Conservation (phyloP, 2,329 filamentous ascomycete genomes). For the Pezizomycotina sp. region DNA sequence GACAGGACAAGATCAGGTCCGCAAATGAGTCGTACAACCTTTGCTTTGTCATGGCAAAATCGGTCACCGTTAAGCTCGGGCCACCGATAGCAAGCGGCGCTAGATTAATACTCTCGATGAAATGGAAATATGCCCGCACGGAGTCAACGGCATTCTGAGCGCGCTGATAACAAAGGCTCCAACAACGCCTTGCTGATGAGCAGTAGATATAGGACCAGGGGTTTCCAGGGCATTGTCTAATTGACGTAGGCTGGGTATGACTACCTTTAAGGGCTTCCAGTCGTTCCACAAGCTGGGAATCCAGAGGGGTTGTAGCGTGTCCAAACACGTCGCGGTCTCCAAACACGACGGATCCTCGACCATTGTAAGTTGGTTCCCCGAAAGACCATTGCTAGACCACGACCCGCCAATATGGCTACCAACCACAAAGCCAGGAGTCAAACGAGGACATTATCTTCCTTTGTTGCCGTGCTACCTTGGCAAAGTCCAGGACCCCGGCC, state of each 20-base stretch:
- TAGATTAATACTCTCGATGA: slow-evolving; percentile 83
- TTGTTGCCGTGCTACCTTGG: slow-evolving; percentile 86
- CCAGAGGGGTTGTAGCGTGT: slow-evolving; percentile 59
- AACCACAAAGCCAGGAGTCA: slow-evolving; percentile 83
- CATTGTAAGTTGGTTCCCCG: slow-evolving; percentile 49
- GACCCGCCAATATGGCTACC: slow-evolving; percentile 70
- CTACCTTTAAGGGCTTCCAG: slow-evolving; percentile 73
- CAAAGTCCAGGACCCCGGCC: slow-evolving; percentile 85
- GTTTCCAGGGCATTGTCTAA: slow-evolving; percentile 68
- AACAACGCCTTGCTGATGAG: slow-evolving; percentile 59
- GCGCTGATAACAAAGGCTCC: slow-evolving; percentile 63
- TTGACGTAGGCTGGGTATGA: slow-evolving; percentile 71
- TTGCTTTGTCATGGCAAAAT: slow-evolving; percentile 84
- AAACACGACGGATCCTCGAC: slow-evolving; percentile 70
- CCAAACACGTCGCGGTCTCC: slow-evolving; percentile 59
- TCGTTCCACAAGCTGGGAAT: slow-evolving; percentile 60
- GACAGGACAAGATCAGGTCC: slow-evolving; percentile 72
- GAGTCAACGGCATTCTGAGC: slow-evolving; percentile 69
- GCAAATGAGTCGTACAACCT: slow-evolving; percentile 84
- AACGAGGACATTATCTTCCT: slow-evolving; percentile 86
- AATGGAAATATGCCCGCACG: slow-evolving; percentile 76
- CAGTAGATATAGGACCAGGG: slow-evolving; percentile 66
- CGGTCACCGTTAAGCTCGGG: slow-evolving; percentile 68
- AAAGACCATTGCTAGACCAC: slow-evolving; percentile 60
- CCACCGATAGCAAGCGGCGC: slow-evolving; percentile 60